Conservation (phyloP, 169 alveolate species). For the Cryptosporidium baileyi region DNA sequence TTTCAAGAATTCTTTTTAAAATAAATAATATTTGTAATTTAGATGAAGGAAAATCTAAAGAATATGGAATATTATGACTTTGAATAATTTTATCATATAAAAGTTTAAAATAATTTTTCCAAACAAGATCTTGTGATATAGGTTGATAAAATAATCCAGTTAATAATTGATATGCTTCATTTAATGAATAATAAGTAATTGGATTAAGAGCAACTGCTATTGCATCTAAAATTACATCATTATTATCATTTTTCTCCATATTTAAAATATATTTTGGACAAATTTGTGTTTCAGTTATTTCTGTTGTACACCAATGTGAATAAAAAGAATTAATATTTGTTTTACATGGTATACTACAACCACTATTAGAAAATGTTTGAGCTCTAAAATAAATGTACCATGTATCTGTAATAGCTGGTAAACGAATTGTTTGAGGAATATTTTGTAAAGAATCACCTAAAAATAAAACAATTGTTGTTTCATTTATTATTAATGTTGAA, state of each 20-base stretch:
- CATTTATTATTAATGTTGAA: background rate
- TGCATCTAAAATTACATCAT: constrained; percentile 46
- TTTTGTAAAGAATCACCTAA: constrained; percentile 41
- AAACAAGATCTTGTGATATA: constrained; percentile 24
- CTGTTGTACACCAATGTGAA: constrained; percentile 53
- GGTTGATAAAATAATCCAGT: constrained; percentile 34
- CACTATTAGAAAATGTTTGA: constrained; percentile 61
- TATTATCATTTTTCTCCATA: constrained; percentile 14
- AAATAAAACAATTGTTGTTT: constrained; percentile 20
- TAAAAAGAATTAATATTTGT: constrained; percentile 1
- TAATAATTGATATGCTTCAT: constrained; percentile 34
- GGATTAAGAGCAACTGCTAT: constrained; percentile 29
- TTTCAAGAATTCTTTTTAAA: constrained; percentile 2
- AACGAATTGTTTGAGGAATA: constrained; percentile 46
- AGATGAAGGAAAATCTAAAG: constrained; percentile 58
- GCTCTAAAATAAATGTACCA: constrained; percentile 67
- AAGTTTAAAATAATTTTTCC: constrained; percentile 51
- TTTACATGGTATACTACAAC: constrained; percentile 41
- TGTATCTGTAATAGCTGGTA: constrained; percentile 6
- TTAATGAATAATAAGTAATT: constrained; percentile 38
- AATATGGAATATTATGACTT: constrained; percentile 9
- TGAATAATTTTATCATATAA: constrained; percentile 28
- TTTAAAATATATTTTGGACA: constrained; percentile 49
- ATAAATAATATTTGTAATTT: constrained; percentile 34
- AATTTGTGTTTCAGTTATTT: constrained; percentile 1